Base-by-base conservation (phyloP, 2,329 filamentous ascomycete genomes). In the Fusarium dlaminii region DNA sequence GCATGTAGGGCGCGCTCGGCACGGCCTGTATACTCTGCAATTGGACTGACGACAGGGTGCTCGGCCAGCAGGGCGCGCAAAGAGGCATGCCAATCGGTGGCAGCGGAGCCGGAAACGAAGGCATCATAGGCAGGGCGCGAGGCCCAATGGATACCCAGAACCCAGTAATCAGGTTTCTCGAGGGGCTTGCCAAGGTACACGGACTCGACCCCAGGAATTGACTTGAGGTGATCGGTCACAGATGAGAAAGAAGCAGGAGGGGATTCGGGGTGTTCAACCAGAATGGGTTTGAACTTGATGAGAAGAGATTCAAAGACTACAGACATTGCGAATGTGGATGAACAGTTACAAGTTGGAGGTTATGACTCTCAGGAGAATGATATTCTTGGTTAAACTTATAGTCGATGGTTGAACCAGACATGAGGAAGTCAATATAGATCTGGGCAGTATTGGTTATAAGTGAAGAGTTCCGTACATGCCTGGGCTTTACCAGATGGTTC, bases 101-200 rank as follows among this genome's bases (percentile, higher is more conserved):
- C 84, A 68, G 79, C 81, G 32, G 82, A 81, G 12, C 83, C 84
- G 65, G 81, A 80, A 68, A 83, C 80, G 69, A 86, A 87, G 68
- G 81, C 81, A 66, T 80, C 74, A 72, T 82, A 79, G 52, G 80
- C 80, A 40, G 75, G 75, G 13, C 70, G 62, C 14, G 81, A 82
- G 48, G 75, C 67, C 83, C 83, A 84, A 61, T 79, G 78, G 34
- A 82, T 76, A 56, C 81, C 74, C 62, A 81, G 77, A 52, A 80
- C 74, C 78, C 80, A 82, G 39, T 69, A 75, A 29, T 74, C 74
- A 13, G 82, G 79, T 30, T 79, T 75, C 71, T 84, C 83, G 55
- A 82, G 61, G 39, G 81, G 79, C 13, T 75, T 77, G 66, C 83
- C 83, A 45, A 80, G 73, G 70, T 84, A 80, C 37, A 83, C 68